Conservation (phyloP, 768 basidiomycete species). For the Lentinula aciculospora region DNA sequence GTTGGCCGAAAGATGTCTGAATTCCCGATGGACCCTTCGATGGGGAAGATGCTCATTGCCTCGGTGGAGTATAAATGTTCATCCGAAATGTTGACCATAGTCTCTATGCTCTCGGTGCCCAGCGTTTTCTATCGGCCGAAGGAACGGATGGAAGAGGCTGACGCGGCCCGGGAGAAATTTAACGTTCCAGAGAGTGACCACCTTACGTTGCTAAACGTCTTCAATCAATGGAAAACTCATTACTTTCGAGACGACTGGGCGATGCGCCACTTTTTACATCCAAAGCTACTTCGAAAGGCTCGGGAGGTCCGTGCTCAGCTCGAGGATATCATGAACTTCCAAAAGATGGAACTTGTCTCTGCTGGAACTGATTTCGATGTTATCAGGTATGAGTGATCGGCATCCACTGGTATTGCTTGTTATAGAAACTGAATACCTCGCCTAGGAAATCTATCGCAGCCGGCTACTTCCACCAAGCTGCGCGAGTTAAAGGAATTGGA, state of each 20-base stretch:
- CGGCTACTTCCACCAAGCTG: conserved; percentile 99
- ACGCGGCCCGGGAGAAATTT: conserved; percentile 97
- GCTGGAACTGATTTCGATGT: conserved; percentile 95
- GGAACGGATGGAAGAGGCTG: conserved; percentile 95
- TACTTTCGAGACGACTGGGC: conserved; percentile 95
- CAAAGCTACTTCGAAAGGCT: conserved; percentile 90
- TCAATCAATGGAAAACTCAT: conserved; percentile 97
- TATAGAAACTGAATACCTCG: not conserved
- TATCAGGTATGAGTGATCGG: conserved; percentile 42
- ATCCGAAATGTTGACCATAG: conserved; percentile 94
- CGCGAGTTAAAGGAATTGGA: conserved; percentile 96
- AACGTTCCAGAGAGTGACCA: conserved; percentile 99
- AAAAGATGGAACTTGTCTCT: conserved; percentile 91
- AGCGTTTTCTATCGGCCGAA: conserved; percentile 97
- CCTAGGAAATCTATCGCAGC: conserved; percentile 91
- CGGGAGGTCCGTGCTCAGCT: conserved; percentile 93
- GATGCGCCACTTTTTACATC: conserved; percentile 93
- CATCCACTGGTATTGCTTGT: not conserved
- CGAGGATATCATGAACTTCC: conserved; percentile 99
- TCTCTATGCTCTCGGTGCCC: conserved; percentile 97
- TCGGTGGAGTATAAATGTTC: conserved; percentile 94
- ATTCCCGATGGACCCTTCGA: conserved; percentile 98
- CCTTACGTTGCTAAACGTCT: conserved; percentile 91
- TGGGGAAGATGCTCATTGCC: conserved; percentile 98
- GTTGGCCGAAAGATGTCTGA: conserved; percentile 97